These are phyloP conservation scores for Triticum turgidum DNA, from an alignment of 176 grass and related monocot species.

Conservation along the genomic window DNA sequence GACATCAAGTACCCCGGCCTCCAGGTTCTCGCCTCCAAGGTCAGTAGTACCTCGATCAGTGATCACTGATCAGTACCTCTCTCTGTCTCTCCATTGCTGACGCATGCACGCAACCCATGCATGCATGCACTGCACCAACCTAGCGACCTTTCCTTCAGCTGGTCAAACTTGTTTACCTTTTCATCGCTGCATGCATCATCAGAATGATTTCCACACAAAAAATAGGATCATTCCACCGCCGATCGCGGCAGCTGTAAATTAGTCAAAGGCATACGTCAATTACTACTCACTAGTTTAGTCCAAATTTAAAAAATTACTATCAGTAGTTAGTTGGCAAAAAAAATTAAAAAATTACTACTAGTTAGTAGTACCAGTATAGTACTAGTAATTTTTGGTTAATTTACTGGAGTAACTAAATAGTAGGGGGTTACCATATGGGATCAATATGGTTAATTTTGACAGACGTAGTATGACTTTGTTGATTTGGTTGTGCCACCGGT, in stretches of 20 bases:
- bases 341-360: no score
- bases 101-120: background rate
- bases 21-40: conserved; percentile 79
- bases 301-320: no score
- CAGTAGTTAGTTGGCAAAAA: background rate
- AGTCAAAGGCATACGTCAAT: background rate
- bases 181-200: background rate
- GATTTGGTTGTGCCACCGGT: background rate
- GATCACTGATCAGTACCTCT: background rate
- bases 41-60: background rate
- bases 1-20: conserved; percentile 94
- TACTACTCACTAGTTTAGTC: background rate
- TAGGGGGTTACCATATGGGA: no score
- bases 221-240: background rate
- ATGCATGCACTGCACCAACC: conserved; percentile 7
- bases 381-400: no score
- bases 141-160: background rate
- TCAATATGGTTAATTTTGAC: no score
- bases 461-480: background rate
- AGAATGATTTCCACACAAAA: background rate
- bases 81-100: background rate
- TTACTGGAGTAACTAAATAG: no score
- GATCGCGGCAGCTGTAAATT: background rate
- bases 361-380: no score
- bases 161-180: background rate